Evolutionary conservation across 768 basidiomycete genomes (phyloP), one percentile per base, ranked within the genome.

Genomic region (Leccinum disarticulatum): DNA sequence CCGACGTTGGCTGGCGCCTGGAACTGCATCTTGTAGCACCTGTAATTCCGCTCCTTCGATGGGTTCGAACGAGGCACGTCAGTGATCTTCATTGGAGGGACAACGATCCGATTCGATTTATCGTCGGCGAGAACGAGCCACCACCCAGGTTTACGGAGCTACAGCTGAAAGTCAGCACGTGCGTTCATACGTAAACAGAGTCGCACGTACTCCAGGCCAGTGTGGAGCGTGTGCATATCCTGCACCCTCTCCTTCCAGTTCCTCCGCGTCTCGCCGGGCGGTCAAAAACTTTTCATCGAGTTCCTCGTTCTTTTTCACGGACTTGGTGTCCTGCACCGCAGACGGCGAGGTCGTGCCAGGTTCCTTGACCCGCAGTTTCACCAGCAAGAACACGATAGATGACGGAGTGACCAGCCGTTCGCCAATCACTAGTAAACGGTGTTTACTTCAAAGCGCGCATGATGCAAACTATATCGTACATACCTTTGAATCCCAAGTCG

Each of bases 121-220:
- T 90, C 87, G 68, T 97, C 95, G 0, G 88, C 91, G 22, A 97
- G 83, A 11, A 96, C 81, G 55, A 96, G 79, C 90, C 94, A 95
- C 93, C 93, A 98, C 25, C 85, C 81, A 1, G 95, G 90, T 74
- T 91, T 95, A 60, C 94, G 93, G 57, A 87, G 81, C 92, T 95
- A 66, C 43, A 3, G 2, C 1, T 9, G 49, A 3, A 41, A 25
- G 49, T 58, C 54, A 53, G 28, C 56, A 19, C 59, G 22, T 4
- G 11, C 14, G 0, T 36, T 50, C 28, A 58, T 9, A 22, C 0
- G 10, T 7, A 15, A 27, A 19, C 14, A 28, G 27, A 30, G 30
- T 46, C 33, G 47, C 43, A 77, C 88, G 48, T 66, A 95, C 94
- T 60, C 81, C 84, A 57, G 96, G 94, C 94, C 94, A 98, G 68